Conservation (phyloP, 2,329 filamentous ascomycete species). For the Diaporthe caulivora region DNA sequence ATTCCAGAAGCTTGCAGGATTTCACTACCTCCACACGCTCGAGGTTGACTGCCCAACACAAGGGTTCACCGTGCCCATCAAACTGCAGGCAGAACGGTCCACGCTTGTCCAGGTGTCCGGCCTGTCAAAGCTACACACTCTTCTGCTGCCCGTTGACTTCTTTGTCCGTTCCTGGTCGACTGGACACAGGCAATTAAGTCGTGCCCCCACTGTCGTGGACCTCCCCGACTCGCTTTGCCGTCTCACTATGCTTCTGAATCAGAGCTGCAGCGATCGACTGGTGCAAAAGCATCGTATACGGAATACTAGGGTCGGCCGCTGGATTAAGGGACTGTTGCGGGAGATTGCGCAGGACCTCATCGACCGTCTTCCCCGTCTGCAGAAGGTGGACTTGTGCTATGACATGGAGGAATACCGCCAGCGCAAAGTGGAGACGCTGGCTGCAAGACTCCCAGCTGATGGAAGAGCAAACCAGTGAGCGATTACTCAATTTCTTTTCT, state of each 20-base stretch:
- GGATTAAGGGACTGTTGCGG: neutral
- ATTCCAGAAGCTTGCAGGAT: neutral
- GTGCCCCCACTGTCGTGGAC: too few species aligned
- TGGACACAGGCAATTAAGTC: too few species aligned
- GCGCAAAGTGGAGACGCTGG: neutral
- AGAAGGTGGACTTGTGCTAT: neutral
- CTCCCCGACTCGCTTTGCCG: neutral
- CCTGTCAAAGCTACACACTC: neutral
- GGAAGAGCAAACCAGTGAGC: too few species aligned
- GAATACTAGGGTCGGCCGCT: too few species aligned
- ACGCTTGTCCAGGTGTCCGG: neutral
- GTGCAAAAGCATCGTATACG: fast-evolving
- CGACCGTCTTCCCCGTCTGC: neutral
- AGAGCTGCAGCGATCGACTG: fast-evolving
- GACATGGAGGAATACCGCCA: neutral
- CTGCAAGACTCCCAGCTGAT: neutral
- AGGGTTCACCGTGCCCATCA: neutral
- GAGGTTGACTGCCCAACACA: neutral
- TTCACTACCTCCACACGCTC: neutral
- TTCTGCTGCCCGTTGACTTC: neutral
- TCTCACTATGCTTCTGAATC: neutral
- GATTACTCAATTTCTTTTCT: too few species aligned
- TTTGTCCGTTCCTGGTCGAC: neutral
- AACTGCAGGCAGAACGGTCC: neutral
- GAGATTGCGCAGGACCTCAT: neutral